Evolutionary conservation across 2,329 filamentous ascomycete species (phyloP), one percentile per base, ranked within the genome.

Genomic region (Alternaria alternata): DNA sequence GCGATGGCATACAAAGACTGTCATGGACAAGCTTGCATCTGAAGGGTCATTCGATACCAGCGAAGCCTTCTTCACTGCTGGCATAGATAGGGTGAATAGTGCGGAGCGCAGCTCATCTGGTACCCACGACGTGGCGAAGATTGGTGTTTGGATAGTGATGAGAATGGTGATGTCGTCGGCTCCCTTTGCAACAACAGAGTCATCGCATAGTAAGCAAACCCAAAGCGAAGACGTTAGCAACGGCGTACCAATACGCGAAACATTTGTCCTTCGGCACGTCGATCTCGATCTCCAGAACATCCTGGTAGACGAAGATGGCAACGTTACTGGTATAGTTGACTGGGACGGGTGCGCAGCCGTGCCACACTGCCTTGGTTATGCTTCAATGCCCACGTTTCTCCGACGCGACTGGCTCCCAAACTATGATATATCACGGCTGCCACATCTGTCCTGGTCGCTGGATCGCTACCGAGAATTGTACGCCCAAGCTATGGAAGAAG

Each of bases 211-310:
- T 36, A 12, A 12, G 3, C 9, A 8, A 14, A 38, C 36, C 11
- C 16, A 5, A 11, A 42, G 12, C 20, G 32, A 42, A 5, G 8
- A 47, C 5, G 20, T 30, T n/a, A 36, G 46, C 34, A 9, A 59
- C n/a, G 14, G 30, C 52, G n/a, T 36, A 12, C 18, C 55, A n/a
- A 53, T 20, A 11, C 55, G 18, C n/a, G 51, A 44, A 42, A 55
- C 64, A 0, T 75, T 75, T 32, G 64, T 65, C 1, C 63, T 74
- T 2, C 52, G 47, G 8, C 71, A 73, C 48, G 34, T 56, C 2
- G 72, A 75, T 24, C 58, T 74, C n/a, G 60, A 70, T 20, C 55
- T 67, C 1, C 67, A 73, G 14, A 74, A 74, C 46, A 68, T 75
- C 32, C 48, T 72, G 1, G 62, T 67, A 11, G 63, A 70, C 39